Percentiles rank a stretch among this genome's conserved stretches.
These are phyloP conservation scores for Aspergillus sp. DNA, from an alignment of 2,329 filamentous ascomycete genomes.

Conservation along the genomic window DNA sequence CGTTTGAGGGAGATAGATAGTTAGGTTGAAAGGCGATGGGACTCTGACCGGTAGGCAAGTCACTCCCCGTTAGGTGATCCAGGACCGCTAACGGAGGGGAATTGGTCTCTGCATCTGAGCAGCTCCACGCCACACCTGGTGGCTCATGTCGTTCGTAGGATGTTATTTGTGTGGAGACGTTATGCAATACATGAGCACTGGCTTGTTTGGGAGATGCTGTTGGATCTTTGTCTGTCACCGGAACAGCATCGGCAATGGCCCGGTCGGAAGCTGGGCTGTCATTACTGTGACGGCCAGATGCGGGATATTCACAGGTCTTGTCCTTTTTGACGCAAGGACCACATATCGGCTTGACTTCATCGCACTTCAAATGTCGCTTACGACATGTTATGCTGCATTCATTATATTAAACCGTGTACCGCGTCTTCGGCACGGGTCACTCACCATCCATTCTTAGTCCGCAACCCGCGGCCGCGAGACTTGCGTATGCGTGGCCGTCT, in stretches of 20 bases:
- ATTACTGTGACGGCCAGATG: background rate
- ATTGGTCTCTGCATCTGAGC: background rate
- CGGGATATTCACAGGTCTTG: conserved; percentile 24
- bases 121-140: background rate
- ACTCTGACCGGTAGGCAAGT: background rate
- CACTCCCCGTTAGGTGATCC: background rate
- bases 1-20: conserved; percentile 23
- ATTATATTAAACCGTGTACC: background rate
- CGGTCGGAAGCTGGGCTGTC: background rate
- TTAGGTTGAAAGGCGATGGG: background rate
- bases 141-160: background rate
- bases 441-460: conserved; percentile 31
- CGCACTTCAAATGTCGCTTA: conserved; percentile 32
- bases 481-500: conserved; percentile 17
- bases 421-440: conserved; percentile 9
- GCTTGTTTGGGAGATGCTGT: background rate
- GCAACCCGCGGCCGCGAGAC: conserved; percentile 31
- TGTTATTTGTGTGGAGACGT: background rate
- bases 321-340: conserved; percentile 30
- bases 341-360: conserved; percentile 26
- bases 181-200: background rate
- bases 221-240: background rate
- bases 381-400: conserved; percentile 29
- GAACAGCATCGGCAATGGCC: background rate
- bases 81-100: background rate